These are phyloP conservation scores for Excoecaria cochinchinensis DNA, from an alignment of 345 rosid genomes.

Conservation along the genomic window DNA sequence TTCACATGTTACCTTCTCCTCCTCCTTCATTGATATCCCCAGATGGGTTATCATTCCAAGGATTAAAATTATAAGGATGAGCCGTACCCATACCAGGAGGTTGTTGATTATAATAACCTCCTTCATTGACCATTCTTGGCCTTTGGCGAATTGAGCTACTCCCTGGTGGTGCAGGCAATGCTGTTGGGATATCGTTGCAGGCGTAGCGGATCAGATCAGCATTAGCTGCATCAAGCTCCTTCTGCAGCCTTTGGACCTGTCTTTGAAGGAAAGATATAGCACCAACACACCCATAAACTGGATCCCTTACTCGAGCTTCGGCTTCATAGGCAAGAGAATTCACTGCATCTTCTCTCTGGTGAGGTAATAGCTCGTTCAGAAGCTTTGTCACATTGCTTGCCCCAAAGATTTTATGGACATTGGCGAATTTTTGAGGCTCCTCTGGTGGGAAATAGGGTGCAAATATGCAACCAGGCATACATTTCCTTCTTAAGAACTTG, in stretches of 20 bases:
- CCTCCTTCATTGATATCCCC: conserved; percentile 52
- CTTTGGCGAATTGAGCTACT: conserved; percentile 17
- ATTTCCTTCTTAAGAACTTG: conserved; percentile 88
- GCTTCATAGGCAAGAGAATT: conserved; percentile 94
- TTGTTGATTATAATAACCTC: conserved; percentile 21
- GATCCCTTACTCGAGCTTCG: conserved; percentile 89
- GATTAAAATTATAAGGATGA: conserved; percentile 21
- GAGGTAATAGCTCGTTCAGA: conserved; percentile 81
- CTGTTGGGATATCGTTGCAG: conserved; percentile 22
- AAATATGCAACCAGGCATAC: conserved; percentile 88
- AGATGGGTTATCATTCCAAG: conserved; percentile 43
- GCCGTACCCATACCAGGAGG: conserved; percentile 16
- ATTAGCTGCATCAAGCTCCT: conserved; percentile 84
- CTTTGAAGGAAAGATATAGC: conserved; percentile 89
- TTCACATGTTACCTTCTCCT: conserved; percentile 51
- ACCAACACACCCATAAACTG: conserved; percentile 86
- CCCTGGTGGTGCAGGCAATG: conserved; percentile 24
- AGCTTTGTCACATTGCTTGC: conserved; percentile 95
- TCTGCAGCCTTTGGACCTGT: conserved; percentile 87
- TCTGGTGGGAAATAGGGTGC: conserved; percentile 97
- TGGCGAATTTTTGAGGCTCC: conserved; percentile 91
- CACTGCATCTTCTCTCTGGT: conserved; percentile 93
- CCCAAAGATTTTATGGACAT: conserved; percentile 95
- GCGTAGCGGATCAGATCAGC: conserved; percentile 68
- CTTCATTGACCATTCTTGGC: conserved; percentile 34